phyloP scores from a whole-genome alignment of 352 stramenopile species.

The Globisporangium camurandrum region DNA sequence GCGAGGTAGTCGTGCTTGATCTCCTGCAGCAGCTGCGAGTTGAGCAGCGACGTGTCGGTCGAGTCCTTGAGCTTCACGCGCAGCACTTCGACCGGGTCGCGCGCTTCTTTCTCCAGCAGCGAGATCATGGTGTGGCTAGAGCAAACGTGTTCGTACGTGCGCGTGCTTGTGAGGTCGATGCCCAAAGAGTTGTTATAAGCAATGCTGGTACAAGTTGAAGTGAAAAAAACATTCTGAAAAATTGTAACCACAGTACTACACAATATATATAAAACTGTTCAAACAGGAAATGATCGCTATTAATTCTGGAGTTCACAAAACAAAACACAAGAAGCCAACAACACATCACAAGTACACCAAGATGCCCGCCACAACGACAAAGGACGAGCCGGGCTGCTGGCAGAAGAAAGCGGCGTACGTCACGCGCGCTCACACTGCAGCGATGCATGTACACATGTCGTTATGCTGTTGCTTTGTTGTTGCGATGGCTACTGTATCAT shows the following conservation, averaged over 20 bases:
- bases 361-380: slow-evolving; percentile 3
- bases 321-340: no score
- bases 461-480: neutral
- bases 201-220: no score
- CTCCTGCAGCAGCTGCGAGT: slow-evolving; percentile 78
- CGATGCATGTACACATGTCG: neutral
- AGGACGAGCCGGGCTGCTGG: slow-evolving; percentile 51
- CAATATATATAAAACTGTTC: neutral
- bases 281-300: neutral
- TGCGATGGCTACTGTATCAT: neutral
- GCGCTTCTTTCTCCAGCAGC: slow-evolving; percentile 76
- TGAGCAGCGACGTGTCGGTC: slow-evolving; percentile 72
- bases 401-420: slow-evolving; percentile 58
- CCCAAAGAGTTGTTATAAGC: no score
- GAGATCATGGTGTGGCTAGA: slow-evolving; percentile 59
- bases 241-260: no score
- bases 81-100: slow-evolving; percentile 75
- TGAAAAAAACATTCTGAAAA: no score
- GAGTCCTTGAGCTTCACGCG: slow-evolving; percentile 79
- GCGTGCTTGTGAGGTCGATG: no score
- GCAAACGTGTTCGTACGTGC: neutral
- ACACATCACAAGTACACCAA: no score
- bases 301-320: neutral
- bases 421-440: neutral
- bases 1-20: slow-evolving; percentile 75